Evolutionary conservation across 106 monocot species (phyloP).

Genomic region (Triglochin maritima): DNA sequence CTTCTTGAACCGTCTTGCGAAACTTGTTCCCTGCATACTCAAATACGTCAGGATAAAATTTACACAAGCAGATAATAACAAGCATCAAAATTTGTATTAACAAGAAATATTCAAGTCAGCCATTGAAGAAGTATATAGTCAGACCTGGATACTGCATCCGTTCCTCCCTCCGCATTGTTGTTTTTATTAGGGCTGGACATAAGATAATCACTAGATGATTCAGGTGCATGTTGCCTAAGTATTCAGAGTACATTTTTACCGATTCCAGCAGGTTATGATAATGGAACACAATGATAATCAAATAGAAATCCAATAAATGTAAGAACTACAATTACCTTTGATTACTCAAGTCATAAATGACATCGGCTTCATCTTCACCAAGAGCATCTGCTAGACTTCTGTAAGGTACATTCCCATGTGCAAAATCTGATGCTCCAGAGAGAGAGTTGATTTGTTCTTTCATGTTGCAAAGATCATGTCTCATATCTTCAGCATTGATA

Average conservation of each 20-base stretch:
- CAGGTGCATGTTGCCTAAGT: neutral
- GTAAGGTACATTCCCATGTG: conserved; percentile 10
- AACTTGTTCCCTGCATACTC: conserved; percentile 6
- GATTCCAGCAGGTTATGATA: too few species aligned
- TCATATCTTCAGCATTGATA: conserved; percentile 65
- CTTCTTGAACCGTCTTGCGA: conserved; percentile 20
- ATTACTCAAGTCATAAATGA: conserved; percentile 11
- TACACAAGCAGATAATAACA: neutral
- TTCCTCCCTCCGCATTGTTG: neutral
- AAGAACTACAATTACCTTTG: conserved; percentile 1
- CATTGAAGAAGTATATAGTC: conserved; percentile 2
- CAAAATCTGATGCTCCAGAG: conserved; percentile 10
- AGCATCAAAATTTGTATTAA: neutral
- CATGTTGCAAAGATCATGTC: conserved; percentile 32
- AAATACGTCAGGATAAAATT: neutral
- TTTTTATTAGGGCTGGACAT: neutral
- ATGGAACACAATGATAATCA: too few species aligned
- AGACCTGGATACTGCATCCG: conserved; percentile 2
- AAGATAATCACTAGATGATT: conserved; percentile 1
- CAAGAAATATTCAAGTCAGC: conserved; percentile 14
- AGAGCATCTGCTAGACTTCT: conserved; percentile 88
- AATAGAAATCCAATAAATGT: too few species aligned
- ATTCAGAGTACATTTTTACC: too few species aligned
- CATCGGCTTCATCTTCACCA: conserved; percentile 91
- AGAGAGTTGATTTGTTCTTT: conserved; percentile 31